Evolutionary conservation across 148 eudicot genomes (phyloP).

Genomic region (Pharnaceum exiguum): DNA sequence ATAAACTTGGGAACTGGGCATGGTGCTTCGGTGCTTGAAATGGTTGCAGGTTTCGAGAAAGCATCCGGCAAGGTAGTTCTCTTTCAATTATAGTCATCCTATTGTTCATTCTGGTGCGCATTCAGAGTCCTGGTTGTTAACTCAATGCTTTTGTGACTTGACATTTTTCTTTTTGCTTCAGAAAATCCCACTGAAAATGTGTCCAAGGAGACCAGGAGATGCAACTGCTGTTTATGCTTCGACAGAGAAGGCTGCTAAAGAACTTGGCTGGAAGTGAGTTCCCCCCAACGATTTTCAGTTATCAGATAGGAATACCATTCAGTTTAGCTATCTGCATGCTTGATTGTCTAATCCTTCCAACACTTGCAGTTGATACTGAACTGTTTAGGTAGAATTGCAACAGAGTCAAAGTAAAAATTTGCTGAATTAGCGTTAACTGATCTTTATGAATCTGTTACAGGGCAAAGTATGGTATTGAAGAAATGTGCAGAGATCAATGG

Average conservation of each 20-base stretch:
- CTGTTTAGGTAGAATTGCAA: not conserved
- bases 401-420: not conserved
- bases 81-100: not conserved
- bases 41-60: constrained; percentile 85
- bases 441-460: constrained; percentile 25
- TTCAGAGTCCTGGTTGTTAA: no score
- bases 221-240: constrained; percentile 75
- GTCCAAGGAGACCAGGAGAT: constrained; percentile 85
- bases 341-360: not conserved
- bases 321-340: not conserved
- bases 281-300: not conserved
- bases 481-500: constrained; percentile 96
- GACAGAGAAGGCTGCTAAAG: constrained; percentile 70
- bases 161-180: no score
- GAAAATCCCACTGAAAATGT: constrained; percentile 76
- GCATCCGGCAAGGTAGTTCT: constrained; percentile 71
- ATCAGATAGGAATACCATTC: not conserved
- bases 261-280: constrained; percentile 89
- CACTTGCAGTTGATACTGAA: no score
- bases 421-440: not conserved
- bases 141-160: no score
- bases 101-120: no score
- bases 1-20: constrained; percentile 82
- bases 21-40: constrained; percentile 85
- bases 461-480: constrained; percentile 73